Conservation (phyloP, 345 rosid genomes). For the Pistacia vera region DNA sequence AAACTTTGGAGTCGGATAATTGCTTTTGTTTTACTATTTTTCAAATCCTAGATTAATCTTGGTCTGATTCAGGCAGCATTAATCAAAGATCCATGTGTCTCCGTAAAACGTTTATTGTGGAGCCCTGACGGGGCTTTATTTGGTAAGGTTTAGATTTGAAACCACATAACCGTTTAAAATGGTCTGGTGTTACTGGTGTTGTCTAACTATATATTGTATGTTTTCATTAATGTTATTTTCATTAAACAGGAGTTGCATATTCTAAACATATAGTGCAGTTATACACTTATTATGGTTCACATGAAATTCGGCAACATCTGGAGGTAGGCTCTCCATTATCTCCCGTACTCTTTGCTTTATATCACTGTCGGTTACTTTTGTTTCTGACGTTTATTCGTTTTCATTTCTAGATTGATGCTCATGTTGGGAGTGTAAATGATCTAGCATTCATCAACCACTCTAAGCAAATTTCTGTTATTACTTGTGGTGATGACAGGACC, state of each 20-base stretch:
- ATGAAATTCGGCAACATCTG: constrained; percentile 34
- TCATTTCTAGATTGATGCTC: constrained; percentile 69
- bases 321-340: constrained; percentile 33
- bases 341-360: neutral
- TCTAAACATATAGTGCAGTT: constrained; percentile 48
- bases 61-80: constrained; percentile 37
- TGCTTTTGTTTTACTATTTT: neutral
- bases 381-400: constrained; percentile 10
- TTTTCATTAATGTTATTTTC: neutral
- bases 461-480: constrained; percentile 54
- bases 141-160: constrained; percentile 30
- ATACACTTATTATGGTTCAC: constrained; percentile 26
- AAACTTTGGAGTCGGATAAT: neutral
- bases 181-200: neutral
- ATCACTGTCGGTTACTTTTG: neutral
- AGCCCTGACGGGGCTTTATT: constrained; percentile 43
- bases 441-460: constrained; percentile 61
- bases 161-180: neutral
- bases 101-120: constrained; percentile 42
- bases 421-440: constrained; percentile 76
- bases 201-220: neutral
- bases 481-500: constrained; percentile 86
- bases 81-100: constrained; percentile 38
- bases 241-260: constrained; percentile 46
- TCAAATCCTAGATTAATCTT: constrained; percentile 12